Conservation (phyloP, 164 flowering plant species). For the Kingdonia uniflora region DNA sequence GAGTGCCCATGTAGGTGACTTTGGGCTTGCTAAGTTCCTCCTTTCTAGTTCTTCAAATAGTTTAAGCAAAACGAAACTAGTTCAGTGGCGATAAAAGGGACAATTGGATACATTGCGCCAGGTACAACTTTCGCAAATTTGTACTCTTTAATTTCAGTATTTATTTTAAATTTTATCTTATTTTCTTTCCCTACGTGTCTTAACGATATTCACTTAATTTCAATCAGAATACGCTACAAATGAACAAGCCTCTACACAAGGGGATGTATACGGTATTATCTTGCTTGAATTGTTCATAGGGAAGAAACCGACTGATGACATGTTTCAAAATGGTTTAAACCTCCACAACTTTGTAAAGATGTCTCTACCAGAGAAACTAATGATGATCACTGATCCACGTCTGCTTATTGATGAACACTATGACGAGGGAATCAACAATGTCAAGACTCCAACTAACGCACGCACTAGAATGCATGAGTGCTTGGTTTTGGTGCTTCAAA, state of each 20-base stretch:
- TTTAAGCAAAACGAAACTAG: too few species aligned
- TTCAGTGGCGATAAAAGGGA: background rate
- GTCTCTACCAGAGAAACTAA: background rate
- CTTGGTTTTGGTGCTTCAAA: background rate
- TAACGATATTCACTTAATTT: background rate
- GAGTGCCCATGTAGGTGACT: background rate
- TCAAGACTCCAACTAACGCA: background rate
- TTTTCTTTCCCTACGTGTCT: background rate
- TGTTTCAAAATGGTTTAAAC: background rate
- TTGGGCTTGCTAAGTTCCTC: too few species aligned
- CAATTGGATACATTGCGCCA: background rate
- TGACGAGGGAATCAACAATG: background rate
- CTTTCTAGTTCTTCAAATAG: too few species aligned
- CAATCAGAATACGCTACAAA: background rate
- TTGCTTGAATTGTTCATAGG: background rate
- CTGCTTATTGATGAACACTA: background rate
- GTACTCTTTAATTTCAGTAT: too few species aligned
- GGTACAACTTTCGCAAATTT: background rate
- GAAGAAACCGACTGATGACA: background rate
- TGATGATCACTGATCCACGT: background rate
- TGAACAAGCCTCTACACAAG: background rate
- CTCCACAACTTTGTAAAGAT: background rate
- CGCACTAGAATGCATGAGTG: background rate
- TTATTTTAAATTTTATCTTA: too few species aligned
- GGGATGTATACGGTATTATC: background rate